Evolutionary conservation across 1,284 basidiomycete species (phyloP).

Genomic region (Anthracocystis walkeri): DNA sequence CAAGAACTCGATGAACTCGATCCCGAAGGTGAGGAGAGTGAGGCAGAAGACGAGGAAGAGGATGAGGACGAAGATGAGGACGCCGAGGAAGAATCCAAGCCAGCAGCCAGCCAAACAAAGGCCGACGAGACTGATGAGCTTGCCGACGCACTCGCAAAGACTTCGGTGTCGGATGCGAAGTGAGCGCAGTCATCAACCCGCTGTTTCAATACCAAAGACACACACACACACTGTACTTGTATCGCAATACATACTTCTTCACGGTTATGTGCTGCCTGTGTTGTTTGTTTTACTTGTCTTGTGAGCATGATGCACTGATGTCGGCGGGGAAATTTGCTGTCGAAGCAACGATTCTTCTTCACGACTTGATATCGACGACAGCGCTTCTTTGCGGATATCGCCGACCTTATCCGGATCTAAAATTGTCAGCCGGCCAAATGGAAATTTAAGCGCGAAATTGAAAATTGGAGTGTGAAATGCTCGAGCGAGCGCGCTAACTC

Average conservation of each 20-base stretch:
- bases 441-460: constrained; percentile 2
- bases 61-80: constrained; percentile 35
- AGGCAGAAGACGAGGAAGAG: constrained; percentile 55
- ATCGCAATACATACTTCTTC: constrained; percentile 1
- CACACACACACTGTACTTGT: constrained; percentile 7
- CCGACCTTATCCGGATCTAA: constrained; percentile 6
- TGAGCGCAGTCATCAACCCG: constrained; percentile 10
- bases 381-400: background rate
- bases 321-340: too few relatives aligned
- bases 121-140: constrained; percentile 53
- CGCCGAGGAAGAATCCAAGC: constrained; percentile 13
- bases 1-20: constrained; percentile 68
- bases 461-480: constrained; percentile 4
- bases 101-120: constrained; percentile 12
- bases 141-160: constrained; percentile 47
- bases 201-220: background rate
- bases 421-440: constrained; percentile 1
- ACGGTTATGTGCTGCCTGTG: background rate
- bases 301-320: background rate
- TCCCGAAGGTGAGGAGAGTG: constrained; percentile 66
- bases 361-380: background rate
- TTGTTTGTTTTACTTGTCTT: background rate
- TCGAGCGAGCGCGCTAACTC: background rate
- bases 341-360: background rate
- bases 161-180: constrained; percentile 39